Evolutionary conservation across 768 basidiomycete species (phyloP).

Genomic region (Filobasidium floriforme): DNA sequence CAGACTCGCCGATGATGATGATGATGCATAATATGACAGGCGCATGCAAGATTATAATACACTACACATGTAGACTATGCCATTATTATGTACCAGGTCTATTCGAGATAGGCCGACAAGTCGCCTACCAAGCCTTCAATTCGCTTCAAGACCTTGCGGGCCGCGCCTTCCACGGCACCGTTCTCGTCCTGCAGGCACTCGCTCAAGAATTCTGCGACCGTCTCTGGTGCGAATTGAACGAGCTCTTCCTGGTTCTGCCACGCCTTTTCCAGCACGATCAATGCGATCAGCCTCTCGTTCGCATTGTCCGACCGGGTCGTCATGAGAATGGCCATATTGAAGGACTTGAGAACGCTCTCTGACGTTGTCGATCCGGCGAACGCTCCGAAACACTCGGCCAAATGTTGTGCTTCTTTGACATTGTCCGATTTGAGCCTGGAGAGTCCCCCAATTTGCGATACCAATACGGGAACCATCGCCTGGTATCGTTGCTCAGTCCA

Average conservation of each 20-base stretch:
- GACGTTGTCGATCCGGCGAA: slow-evolving; percentile 57
- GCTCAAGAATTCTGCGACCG: slow-evolving; percentile 40
- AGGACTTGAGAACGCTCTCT: slow-evolving; percentile 60
- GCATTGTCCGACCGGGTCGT: slow-evolving; percentile 77
- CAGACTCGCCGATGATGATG: neutral
- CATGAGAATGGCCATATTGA: slow-evolving; percentile 80
- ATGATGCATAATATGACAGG: too few species aligned
- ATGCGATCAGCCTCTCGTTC: slow-evolving; percentile 60
- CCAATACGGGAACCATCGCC: slow-evolving; percentile 50
- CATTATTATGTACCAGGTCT: slow-evolving; percentile 9
- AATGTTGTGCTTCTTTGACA: slow-evolving; percentile 27
- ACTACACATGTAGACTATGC: neutral
- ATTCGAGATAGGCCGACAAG: slow-evolving; percentile 41
- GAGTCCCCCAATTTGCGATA: slow-evolving; percentile 60
- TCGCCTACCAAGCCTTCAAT: slow-evolving; percentile 42
- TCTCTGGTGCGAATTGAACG: slow-evolving; percentile 73
- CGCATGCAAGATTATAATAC: neutral
- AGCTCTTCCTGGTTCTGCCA: slow-evolving; percentile 76
- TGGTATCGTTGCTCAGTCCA: slow-evolving; percentile 59
- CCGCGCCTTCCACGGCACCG: slow-evolving; percentile 66
- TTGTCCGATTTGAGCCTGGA: slow-evolving; percentile 43
- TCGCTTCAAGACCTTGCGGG: slow-evolving; percentile 45
- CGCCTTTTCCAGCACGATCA: slow-evolving; percentile 60
- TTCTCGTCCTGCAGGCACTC: slow-evolving; percentile 60
- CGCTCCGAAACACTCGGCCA: slow-evolving; percentile 46